phyloP scores from a whole-genome alignment of 768 basidiomycete genomes.

The Lactarius evosmus region DNA sequence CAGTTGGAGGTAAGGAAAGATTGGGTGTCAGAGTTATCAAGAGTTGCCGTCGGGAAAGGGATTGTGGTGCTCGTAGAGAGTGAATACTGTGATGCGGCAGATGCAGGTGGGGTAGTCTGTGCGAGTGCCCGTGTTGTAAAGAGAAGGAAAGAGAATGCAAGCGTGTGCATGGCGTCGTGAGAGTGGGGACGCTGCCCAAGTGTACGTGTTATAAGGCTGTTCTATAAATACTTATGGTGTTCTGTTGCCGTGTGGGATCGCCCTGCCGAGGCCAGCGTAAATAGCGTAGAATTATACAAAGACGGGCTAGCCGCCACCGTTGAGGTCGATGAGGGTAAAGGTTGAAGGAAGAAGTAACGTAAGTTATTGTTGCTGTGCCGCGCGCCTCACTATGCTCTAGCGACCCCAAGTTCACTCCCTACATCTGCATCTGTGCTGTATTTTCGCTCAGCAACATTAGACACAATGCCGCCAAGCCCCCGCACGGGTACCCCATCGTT shows the following conservation, averaged over 20 bases:
- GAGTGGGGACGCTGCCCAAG: neutral
- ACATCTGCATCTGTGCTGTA: no score
- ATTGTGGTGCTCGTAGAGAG: conserved; percentile 59
- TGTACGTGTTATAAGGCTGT: neutral
- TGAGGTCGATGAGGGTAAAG: neutral
- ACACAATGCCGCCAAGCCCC: no score
- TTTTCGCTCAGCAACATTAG: no score
- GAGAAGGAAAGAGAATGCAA: conserved; percentile 7
- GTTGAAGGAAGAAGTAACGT: no score
- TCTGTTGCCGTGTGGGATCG: neutral
- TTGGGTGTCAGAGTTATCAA: conserved; percentile 47
- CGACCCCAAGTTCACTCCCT: no score
- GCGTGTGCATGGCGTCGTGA: conserved; percentile 1
- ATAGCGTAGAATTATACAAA: neutral
- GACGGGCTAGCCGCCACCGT: conserved; percentile 5
- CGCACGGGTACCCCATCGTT: no score
- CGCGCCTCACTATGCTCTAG: no score
- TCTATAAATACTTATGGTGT: neutral
- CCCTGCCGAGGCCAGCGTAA: no score
- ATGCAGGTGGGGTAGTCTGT: conserved; percentile 8
- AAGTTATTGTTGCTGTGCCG: no score
- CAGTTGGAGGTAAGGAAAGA: conserved; percentile 53
- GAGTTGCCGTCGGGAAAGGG: conserved; percentile 63
- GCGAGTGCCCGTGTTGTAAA: conserved; percentile 7
- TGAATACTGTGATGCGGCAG: conserved; percentile 48